phyloP scores from a whole-genome alignment of 2,329 filamentous ascomycete species.

The Penicillium sp. region DNA sequence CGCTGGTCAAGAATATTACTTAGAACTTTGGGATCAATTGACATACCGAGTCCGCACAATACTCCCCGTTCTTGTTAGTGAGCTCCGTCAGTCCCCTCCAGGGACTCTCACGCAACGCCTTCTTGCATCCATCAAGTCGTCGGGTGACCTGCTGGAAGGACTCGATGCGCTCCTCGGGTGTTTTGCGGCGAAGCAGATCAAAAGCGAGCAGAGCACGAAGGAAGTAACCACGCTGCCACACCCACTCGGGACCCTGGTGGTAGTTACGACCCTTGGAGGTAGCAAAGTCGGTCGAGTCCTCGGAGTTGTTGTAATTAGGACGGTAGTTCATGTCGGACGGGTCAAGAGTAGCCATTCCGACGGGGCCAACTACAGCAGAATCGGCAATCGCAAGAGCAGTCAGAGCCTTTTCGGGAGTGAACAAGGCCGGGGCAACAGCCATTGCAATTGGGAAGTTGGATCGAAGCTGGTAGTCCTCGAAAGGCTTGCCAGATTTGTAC shows the following conservation, averaged over 20 bases:
- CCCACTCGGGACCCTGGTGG: conserved; percentile 96
- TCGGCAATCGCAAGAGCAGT: conserved; percentile 79
- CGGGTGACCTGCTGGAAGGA: conserved; percentile 93
- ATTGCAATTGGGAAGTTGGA: conserved; percentile 95
- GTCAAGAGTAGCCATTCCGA: conserved; percentile 94
- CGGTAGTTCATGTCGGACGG: conserved; percentile 90
- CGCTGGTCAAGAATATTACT: background rate
- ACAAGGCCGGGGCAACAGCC: conserved; percentile 87
- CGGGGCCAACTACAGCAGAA: conserved; percentile 75
- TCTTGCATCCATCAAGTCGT: conserved; percentile 78
- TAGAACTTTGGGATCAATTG: background rate
- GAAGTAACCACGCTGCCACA: conserved; percentile 97
- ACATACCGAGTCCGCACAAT: conserved; percentile 83
- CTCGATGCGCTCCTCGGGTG: conserved; percentile 70
- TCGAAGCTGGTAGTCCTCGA: conserved; percentile 95
- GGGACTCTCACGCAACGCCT: conserved; percentile 72
- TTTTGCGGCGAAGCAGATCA: conserved; percentile 71
- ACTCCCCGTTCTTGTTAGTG: conserved; percentile 83
- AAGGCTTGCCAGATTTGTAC: conserved; percentile 90
- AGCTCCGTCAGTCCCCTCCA: conserved; percentile 94
- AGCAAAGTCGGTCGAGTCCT: conserved; percentile 87
- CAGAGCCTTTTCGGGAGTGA: conserved; percentile 75
- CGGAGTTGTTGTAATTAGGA: conserved; percentile 91
- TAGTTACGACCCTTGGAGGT: conserved; percentile 96
- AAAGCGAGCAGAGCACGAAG: conserved; percentile 88